These are phyloP conservation scores for Phytophthora meadii DNA, from an alignment of 352 stramenopile genomes.

Conservation along the genomic window DNA sequence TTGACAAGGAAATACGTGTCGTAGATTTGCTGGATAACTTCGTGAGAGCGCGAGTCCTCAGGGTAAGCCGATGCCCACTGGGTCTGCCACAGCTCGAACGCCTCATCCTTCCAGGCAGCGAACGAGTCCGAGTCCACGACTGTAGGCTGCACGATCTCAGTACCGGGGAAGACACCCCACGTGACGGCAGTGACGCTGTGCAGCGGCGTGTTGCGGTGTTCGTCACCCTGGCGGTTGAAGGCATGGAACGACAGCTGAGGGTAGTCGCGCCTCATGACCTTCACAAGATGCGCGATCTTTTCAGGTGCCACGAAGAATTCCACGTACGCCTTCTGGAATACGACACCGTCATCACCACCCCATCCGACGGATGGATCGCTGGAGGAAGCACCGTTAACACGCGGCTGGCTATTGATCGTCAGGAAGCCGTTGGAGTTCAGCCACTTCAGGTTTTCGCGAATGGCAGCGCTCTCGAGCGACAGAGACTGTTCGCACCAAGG, in stretches of 20 bases:
- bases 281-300: slow-evolving; percentile 72
- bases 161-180: slow-evolving; percentile 97
- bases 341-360: slow-evolving; percentile 93
- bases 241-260: slow-evolving; percentile 83
- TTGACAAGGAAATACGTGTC: slow-evolving; percentile 98
- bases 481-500: slow-evolving; percentile 97
- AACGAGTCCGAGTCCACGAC: slow-evolving; percentile 98
- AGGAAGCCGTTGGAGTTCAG: slow-evolving; percentile 93
- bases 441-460: slow-evolving; percentile 84
- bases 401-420: slow-evolving; percentile 96
- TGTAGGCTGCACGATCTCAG: slow-evolving; percentile 95
- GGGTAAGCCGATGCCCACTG: slow-evolving; percentile 98
- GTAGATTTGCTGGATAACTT: slow-evolving; percentile 88
- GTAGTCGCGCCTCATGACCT: slow-evolving; percentile 65
- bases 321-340: slow-evolving; percentile 99
- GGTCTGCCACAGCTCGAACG: slow-evolving; percentile 97
- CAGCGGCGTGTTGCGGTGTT: slow-evolving; percentile 77
- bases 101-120: slow-evolving; percentile 95
- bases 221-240: slow-evolving; percentile 68
- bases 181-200: slow-evolving; percentile 95
- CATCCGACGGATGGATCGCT: slow-evolving; percentile 94
- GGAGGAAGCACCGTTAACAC: slow-evolving; percentile 92
- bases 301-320: slow-evolving; percentile 96
- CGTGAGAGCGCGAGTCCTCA: slow-evolving; percentile 64
- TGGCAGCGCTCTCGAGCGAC: slow-evolving; percentile 91